phyloP scores from a whole-genome alignment of 495 filamentous ascomycete genomes.

The Penicillium taxi region DNA sequence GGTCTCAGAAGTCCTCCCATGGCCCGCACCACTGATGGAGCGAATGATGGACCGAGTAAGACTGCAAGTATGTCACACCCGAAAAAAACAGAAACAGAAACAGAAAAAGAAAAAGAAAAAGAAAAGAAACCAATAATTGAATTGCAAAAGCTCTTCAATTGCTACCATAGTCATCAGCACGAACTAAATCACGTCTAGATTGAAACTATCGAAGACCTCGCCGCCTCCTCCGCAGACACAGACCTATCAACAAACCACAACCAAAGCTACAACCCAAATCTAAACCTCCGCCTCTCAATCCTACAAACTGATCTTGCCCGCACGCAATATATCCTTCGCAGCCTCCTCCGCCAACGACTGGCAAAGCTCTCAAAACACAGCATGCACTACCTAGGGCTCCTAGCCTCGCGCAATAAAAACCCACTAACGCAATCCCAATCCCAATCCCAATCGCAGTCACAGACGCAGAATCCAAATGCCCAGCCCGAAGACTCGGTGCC shows the following conservation, averaged over 20 bases:
- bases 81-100: neutral
- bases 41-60: slow-evolving; percentile 70
- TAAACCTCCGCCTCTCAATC: slow-evolving; percentile 87
- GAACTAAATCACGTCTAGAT: slow-evolving; percentile 37
- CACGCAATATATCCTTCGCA: slow-evolving; percentile 82
- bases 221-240: slow-evolving; percentile 38
- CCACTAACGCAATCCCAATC: slow-evolving; percentile 43
- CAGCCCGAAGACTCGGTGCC: slow-evolving; percentile 34
- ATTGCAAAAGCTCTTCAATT: too few species aligned
- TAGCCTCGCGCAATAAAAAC: slow-evolving; percentile 52
- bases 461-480: slow-evolving; percentile 11
- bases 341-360: slow-evolving; percentile 75
- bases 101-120: too few species aligned
- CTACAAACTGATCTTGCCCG: slow-evolving; percentile 94
- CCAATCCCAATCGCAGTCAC: slow-evolving; percentile 40
- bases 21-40: slow-evolving; percentile 59
- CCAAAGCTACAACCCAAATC: slow-evolving; percentile 71
- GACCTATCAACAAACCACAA: slow-evolving; percentile 30
- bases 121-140: too few species aligned
- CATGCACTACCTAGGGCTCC: slow-evolving; percentile 36
- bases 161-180: neutral
- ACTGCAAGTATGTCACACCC: slow-evolving; percentile 43
- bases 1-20: slow-evolving; percentile 73
- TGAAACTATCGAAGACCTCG: slow-evolving; percentile 66
- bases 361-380: slow-evolving; percentile 54